phyloP scores from a whole-genome alignment of 1,284 basidiomycete species.

The Moesziomyces parantarcticus region DNA sequence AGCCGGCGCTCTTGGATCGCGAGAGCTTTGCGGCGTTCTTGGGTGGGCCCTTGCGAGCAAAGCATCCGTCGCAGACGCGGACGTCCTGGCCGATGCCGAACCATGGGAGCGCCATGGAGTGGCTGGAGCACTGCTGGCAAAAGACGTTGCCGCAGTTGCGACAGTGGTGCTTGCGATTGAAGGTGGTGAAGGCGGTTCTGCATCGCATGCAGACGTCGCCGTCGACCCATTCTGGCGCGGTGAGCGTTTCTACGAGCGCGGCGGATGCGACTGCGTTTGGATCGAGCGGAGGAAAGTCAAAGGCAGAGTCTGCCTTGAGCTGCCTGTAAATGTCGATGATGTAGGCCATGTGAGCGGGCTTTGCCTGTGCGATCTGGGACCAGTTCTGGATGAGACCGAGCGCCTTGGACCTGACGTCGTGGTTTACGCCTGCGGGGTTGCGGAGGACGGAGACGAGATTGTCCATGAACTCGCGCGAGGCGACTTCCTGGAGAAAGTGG shows the following conservation, averaged over 20 bases:
- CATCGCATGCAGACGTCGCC: conserved; percentile 94
- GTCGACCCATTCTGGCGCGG: conserved; percentile 92
- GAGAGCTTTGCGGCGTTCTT: conserved; percentile 51
- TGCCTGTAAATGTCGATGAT: conserved; percentile 62
- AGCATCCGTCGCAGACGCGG: conserved; percentile 90
- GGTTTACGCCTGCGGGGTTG: conserved; percentile 74
- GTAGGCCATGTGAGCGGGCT: conserved; percentile 71
- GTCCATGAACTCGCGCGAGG: conserved; percentile 90
- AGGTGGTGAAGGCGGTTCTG: conserved; percentile 89
- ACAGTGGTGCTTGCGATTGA: conserved; percentile 98
- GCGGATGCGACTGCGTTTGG: conserved; percentile 71
- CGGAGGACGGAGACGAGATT: conserved; percentile 85
- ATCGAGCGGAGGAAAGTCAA: conserved; percentile 84
- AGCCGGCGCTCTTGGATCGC: conserved; percentile 40
- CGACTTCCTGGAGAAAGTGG: conserved; percentile 75
- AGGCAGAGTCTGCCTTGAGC: conserved; percentile 70
- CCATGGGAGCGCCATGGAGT: conserved; percentile 85
- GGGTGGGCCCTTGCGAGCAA: conserved; percentile 51
- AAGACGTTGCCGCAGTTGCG: conserved; percentile 97
- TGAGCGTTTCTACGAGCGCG: conserved; percentile 63
- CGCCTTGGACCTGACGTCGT: conserved; percentile 85
- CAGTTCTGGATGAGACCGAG: conserved; percentile 88
- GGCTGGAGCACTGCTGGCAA: conserved; percentile 91
- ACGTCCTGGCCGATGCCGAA: conserved; percentile 94
- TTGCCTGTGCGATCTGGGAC: conserved; percentile 88